Evolutionary conservation across 192 early-diverging fungal genomes (phyloP).

Genomic region (Phycomyces nitens): DNA sequence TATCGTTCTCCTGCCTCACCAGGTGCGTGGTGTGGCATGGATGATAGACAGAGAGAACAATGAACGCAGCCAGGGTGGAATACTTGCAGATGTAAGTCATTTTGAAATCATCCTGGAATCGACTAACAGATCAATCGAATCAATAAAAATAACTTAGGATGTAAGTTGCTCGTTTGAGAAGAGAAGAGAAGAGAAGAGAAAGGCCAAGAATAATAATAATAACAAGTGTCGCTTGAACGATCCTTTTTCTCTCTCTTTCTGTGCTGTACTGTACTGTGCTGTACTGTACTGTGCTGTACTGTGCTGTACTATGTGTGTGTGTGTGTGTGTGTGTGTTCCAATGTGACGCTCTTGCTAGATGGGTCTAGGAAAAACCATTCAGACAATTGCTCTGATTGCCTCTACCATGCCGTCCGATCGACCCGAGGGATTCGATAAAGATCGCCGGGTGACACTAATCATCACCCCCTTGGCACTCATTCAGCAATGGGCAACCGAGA

Average conservation of each 20-base stretch:
- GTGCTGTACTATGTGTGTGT: no score
- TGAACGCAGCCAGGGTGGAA: constrained; percentile 28
- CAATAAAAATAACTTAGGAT: no score
- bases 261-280: no score
- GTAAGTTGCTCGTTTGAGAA: no score
- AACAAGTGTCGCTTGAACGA: no score
- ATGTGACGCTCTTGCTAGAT: constrained; percentile 16
- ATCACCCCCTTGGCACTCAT: constrained; percentile 39
- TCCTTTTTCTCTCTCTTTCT: no score
- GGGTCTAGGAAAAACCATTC: constrained; percentile 42
- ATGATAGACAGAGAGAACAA: constrained; percentile 37
- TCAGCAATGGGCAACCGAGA: constrained; percentile 38
- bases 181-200: not conserved
- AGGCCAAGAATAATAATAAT: no score
- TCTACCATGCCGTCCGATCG: constrained; percentile 10
- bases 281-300: no score
- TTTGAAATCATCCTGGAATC: no score
- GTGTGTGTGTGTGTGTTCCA: no score
- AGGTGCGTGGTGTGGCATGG: constrained; percentile 30
- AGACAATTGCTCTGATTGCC: constrained; percentile 28
- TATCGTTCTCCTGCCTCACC: constrained; percentile 28
- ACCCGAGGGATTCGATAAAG: not conserved
- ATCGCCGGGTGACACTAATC: constrained; percentile 22
- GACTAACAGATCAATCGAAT: not conserved
- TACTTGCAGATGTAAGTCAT: constrained; percentile 35